These are phyloP conservation scores for Xanthoconium purpureum DNA, from an alignment of 768 basidiomycete genomes.

Conservation along the genomic window DNA sequence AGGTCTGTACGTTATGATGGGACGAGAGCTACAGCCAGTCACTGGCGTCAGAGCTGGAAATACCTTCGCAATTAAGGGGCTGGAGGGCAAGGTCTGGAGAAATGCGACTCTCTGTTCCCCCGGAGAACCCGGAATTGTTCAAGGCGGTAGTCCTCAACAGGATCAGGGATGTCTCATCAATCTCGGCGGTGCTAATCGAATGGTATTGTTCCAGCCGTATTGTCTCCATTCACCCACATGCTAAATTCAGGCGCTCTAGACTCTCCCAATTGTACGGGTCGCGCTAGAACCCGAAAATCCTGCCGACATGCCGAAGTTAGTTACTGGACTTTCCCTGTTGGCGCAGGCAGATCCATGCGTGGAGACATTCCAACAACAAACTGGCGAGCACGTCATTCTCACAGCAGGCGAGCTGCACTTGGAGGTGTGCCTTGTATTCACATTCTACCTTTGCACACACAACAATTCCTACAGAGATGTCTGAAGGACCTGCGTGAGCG, in stretches of 20 bases:
- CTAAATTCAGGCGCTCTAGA: conserved; percentile 39
- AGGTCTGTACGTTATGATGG: conserved; percentile 96
- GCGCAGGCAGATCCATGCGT: conserved; percentile 97
- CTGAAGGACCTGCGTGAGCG: conserved; percentile 94
- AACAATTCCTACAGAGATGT: conserved; percentile 62
- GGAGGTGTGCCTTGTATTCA: conserved; percentile 54
- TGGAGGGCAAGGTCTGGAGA: conserved; percentile 87
- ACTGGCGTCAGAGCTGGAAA: conserved; percentile 85
- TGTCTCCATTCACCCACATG: neutral
- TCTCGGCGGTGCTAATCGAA: conserved; percentile 65
- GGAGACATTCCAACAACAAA: conserved; percentile 94
- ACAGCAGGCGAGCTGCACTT: conserved; percentile 95
- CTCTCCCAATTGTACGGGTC: conserved; percentile 89
- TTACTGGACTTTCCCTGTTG: conserved; percentile 82
- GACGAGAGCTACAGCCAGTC: conserved; percentile 84
- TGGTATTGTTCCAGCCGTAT: conserved; percentile 39
- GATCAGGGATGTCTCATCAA: conserved; percentile 66
- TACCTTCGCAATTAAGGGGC: conserved; percentile 87
- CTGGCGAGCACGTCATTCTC: conserved; percentile 95
- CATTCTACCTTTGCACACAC: neutral
- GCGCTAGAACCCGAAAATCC: conserved; percentile 84
- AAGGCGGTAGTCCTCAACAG: conserved; percentile 31
- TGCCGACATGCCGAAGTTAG: conserved; percentile 85
- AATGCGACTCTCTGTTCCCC: conserved; percentile 87
- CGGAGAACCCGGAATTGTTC: conserved; percentile 39